Conservation (phyloP, 768 basidiomycete species). For the Lactarius tabidus region DNA sequence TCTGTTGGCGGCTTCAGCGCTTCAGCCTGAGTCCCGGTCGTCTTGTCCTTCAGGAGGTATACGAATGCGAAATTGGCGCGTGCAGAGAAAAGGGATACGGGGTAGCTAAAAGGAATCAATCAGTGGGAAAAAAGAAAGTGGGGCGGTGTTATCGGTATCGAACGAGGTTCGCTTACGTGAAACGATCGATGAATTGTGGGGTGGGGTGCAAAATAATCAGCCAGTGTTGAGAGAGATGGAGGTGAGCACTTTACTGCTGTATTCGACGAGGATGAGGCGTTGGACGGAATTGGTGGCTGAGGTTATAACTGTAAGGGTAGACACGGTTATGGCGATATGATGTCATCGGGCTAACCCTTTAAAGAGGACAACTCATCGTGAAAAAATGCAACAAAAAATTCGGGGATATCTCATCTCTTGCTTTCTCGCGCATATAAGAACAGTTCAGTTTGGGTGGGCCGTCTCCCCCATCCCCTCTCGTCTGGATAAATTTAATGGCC, state of each 20-base stretch:
- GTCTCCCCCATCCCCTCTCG: conserved; percentile 2
- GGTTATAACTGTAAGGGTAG: background rate
- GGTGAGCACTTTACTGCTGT: background rate
- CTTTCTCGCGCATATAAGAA: conserved; percentile 9
- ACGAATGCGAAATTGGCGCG: conserved; percentile 10
- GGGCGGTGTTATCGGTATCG: conserved; percentile 9
- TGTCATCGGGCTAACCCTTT: conserved; percentile 17
- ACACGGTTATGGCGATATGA: background rate
- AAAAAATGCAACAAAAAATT: conserved; percentile 5
- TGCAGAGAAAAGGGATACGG: conserved; percentile 6
- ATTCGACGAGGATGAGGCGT: conserved; percentile 5
- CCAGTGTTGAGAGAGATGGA: background rate
- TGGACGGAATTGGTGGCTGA: background rate
- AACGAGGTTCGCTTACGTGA: conserved; percentile 20
- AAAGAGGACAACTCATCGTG: conserved; percentile 10
- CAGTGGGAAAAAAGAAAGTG: conserved; percentile 7
- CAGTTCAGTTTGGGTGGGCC: conserved; percentile 1
- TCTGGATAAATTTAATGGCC: conserved; percentile 14
- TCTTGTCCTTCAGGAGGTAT: background rate
- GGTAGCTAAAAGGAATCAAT: background rate
- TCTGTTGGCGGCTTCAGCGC: conserved; percentile 8
- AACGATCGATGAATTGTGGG: conserved; percentile 15
- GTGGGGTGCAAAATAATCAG: background rate
- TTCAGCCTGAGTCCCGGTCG: conserved; percentile 8
- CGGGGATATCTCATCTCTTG: background rate